Percentiles rank a stretch among this genome's conserved stretches.
Conservation (phyloP, 1,139 yeast genomes). For the Debaryomyces robertsiae region DNA sequence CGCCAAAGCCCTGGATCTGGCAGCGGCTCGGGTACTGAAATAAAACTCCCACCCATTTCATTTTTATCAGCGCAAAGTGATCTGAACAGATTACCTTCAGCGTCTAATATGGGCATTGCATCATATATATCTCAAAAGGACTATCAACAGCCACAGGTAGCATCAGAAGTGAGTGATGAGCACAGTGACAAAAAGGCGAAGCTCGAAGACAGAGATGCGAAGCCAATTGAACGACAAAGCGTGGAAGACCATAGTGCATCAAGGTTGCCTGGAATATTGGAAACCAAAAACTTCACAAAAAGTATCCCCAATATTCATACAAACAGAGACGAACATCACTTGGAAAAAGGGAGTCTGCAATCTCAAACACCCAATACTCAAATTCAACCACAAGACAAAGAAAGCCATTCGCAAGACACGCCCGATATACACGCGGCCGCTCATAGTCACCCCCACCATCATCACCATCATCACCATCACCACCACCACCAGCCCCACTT, state of each 20-base stretch:
- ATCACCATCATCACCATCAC: slow-evolving; percentile 13
- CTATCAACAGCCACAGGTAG: background rate
- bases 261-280: too few species aligned
- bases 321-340: slow-evolving; percentile 6
- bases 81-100: slow-evolving; percentile 20
- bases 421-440: slow-evolving; percentile 18
- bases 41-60: slow-evolving; percentile 33
- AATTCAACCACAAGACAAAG: background rate
- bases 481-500: slow-evolving; percentile 20
- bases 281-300: too few species aligned
- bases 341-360: slow-evolving; percentile 1
- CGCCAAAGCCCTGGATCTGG: slow-evolving; percentile 3
- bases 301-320: slow-evolving; percentile 8
- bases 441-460: slow-evolving; percentile 13
- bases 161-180: slow-evolving; percentile 4
- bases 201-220: slow-evolving; percentile 12
- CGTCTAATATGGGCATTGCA: slow-evolving; percentile 25
- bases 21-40: slow-evolving; percentile 8
- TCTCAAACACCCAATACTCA: background rate
- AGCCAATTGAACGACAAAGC: background rate
- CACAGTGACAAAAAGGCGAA: slow-evolving; percentile 10
- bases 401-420: background rate
- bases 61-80: slow-evolving; percentile 25
- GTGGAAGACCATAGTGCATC: too few species aligned
- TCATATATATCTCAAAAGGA: slow-evolving; percentile 9